phyloP scores from a whole-genome alignment of 2,329 filamentous ascomycete genomes.

The Samsoniella hepiali region DNA sequence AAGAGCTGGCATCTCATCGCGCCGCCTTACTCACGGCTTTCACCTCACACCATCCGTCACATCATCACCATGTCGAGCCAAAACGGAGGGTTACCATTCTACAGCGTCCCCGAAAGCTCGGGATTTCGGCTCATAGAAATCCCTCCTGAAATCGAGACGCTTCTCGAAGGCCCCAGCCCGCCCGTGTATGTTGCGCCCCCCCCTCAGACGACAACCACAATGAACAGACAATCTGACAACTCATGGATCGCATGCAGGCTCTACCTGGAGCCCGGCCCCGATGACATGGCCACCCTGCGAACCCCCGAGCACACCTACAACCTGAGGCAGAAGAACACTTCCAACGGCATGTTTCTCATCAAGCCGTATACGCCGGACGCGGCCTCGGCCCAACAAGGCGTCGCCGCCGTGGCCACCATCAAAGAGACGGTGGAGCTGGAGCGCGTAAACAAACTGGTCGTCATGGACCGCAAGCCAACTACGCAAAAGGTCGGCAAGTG shows the following conservation, averaged over 20 bases:
- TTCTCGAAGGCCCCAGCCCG: conserved; percentile 52
- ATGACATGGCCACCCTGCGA: conserved; percentile 48
- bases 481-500: conserved; percentile 48
- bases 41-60: background rate
- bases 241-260: conserved; percentile 34
- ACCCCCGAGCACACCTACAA: conserved; percentile 52
- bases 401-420: conserved; percentile 53
- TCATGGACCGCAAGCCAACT: conserved; percentile 25
- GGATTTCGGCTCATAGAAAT: conserved; percentile 62
- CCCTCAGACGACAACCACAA: background rate
- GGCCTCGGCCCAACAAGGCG: conserved; percentile 30
- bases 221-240: background rate
- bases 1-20: background rate
- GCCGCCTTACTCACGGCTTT: background rate
- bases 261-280: conserved; percentile 46
- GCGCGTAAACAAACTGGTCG: conserved; percentile 48
- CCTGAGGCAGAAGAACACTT: conserved; percentile 64
- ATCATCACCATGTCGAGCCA: conserved; percentile 43
- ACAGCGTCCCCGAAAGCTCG: conserved; percentile 45
- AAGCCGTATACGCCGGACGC: conserved; percentile 27
- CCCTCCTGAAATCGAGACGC: conserved; percentile 53
- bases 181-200: conserved; percentile 44
- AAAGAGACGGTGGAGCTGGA: conserved; percentile 63
- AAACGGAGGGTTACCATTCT: conserved; percentile 47
- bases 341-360: conserved; percentile 61